phyloP scores from a whole-genome alignment of 164 flowering plant species.

The Stephania cephalantha region DNA sequence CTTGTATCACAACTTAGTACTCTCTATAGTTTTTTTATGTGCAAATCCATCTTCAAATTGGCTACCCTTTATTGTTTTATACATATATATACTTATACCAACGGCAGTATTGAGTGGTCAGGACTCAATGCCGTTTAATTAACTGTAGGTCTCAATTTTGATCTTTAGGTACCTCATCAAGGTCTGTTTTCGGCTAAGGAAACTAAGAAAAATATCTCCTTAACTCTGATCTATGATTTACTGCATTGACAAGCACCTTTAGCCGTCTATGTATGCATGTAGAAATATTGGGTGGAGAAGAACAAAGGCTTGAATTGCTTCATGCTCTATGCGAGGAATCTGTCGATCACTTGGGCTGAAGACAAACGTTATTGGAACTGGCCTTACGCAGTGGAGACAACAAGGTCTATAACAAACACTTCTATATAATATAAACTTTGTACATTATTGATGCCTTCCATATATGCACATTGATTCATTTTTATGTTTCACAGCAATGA shows the following conservation, averaged over 20 bases:
- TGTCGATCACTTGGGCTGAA: slow-evolving; percentile 61
- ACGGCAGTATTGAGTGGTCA: too few species aligned
- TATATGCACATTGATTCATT: not conserved
- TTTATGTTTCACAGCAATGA: not conserved
- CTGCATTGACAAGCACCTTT: not conserved
- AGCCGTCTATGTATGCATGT: slow-evolving; percentile 12
- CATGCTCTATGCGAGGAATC: slow-evolving; percentile 49
- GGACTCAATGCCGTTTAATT: too few species aligned
- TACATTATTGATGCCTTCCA: not conserved
- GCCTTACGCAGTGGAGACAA: slow-evolving; percentile 24
- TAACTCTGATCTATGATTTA: not conserved
- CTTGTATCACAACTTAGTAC: too few species aligned
- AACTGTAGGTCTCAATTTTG: too few species aligned
- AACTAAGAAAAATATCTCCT: too few species aligned
- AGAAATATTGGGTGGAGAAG: slow-evolving; percentile 62
- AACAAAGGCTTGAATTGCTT: slow-evolving; percentile 49
- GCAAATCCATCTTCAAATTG: not conserved
- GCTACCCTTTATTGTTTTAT: not conserved
- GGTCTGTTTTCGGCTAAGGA: too few species aligned
- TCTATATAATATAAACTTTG: not conserved
- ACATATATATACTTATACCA: not conserved
- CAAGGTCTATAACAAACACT: not conserved
- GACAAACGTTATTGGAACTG: slow-evolving; percentile 55
- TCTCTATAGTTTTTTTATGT: not conserved
- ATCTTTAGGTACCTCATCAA: too few species aligned